phyloP scores from a whole-genome alignment of 208 protist genomes.

The Trypanosoma vivax region DNA sequence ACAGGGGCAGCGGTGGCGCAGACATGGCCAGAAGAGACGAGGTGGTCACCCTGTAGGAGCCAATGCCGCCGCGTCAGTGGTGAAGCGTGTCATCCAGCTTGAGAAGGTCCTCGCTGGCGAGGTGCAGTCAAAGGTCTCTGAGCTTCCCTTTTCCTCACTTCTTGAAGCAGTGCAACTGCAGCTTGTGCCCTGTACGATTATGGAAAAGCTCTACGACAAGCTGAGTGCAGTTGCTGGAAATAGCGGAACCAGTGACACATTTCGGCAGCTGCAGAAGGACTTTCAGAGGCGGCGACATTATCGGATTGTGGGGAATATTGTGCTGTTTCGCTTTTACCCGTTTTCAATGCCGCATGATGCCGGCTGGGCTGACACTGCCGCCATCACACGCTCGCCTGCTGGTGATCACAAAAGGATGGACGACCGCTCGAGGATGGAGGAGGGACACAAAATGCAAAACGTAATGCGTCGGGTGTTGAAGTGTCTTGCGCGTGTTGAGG shows the following conservation, averaged over 20 bases:
- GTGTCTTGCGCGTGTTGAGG: background rate
- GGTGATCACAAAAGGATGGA: background rate
- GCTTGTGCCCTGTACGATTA: conserved; percentile 7
- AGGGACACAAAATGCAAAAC: background rate
- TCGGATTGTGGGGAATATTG: conserved; percentile 8
- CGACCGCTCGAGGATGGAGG: background rate
- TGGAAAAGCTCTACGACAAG: background rate
- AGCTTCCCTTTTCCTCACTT: conserved; percentile 8
- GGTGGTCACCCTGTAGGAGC: too few relatives aligned
- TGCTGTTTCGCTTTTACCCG: conserved; percentile 8
- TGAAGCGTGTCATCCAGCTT: background rate
- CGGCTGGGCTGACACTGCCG: conserved; percentile 4
- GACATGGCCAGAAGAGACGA: too few relatives aligned
- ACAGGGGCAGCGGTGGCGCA: too few relatives aligned
- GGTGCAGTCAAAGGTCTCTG: background rate
- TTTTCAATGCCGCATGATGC: conserved; percentile 4
- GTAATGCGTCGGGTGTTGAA: conserved; percentile 10
- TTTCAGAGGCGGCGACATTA: conserved; percentile 6
- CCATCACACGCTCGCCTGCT: background rate
- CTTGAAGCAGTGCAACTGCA: conserved; percentile 18
- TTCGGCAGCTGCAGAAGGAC: conserved; percentile 6
- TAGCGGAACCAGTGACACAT: background rate
- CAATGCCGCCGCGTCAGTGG: too few relatives aligned
- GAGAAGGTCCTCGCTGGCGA: conserved; percentile 8
- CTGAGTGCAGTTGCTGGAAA: background rate